Conservation (phyloP, 2,329 filamentous ascomycete species). For the Xylariaceae sp. region DNA sequence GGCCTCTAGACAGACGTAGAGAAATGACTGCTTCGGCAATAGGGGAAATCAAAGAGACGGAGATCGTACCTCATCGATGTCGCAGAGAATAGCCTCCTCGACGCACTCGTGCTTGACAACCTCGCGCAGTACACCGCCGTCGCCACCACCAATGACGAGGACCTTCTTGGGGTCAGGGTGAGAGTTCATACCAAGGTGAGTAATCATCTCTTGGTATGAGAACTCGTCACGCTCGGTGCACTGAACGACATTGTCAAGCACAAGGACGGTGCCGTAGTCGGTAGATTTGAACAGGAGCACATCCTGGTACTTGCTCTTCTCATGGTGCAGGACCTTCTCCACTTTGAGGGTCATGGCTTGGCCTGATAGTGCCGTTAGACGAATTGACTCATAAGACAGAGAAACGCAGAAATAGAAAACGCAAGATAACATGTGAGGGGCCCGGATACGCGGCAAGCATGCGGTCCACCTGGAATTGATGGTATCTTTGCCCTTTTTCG, state of each 20-base stretch:
- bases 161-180: constrained; percentile 99
- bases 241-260: constrained; percentile 98
- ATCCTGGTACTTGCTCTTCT: constrained; percentile 99
- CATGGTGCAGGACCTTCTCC: constrained; percentile 96
- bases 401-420: neutral
- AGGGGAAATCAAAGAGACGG: neutral
- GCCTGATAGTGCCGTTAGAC: constrained; percentile 44
- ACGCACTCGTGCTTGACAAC: constrained; percentile 98
- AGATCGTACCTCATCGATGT: constrained; percentile 79
- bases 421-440: neutral
- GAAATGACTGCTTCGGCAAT: neutral
- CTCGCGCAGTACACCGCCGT: constrained; percentile 95
- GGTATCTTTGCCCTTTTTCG: neutral
- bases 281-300: constrained; percentile 98
- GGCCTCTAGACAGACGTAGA: neutral
- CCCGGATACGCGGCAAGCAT: neutral
- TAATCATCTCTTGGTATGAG: constrained; percentile 99
- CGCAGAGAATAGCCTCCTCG: constrained; percentile 93
- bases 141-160: constrained; percentile 94
- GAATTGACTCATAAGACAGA: neutral
- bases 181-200: constrained; percentile 95
- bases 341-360: constrained; percentile 99
- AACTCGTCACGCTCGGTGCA: constrained; percentile 98
- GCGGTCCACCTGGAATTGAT: neutral
- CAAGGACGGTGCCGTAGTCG: constrained; percentile 92